These are phyloP conservation scores for Pyrus hybrid DNA, from an alignment of 331 rosid genomes.

Conservation along the genomic window DNA sequence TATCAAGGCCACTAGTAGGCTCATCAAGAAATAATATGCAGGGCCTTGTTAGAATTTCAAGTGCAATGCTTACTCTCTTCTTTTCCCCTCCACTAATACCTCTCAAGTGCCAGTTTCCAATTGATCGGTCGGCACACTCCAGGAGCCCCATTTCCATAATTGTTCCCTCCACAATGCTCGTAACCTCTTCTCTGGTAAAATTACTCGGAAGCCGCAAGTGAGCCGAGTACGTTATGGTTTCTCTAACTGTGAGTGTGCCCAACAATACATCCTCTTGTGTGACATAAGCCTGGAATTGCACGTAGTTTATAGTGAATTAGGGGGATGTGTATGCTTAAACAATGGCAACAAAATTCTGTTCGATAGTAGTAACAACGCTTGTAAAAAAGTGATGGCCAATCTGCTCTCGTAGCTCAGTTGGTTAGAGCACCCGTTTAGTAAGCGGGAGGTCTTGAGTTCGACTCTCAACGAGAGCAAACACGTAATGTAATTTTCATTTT, in stretches of 20 bases:
- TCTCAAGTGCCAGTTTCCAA: constrained; percentile 93
- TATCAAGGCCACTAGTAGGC: constrained; percentile 97
- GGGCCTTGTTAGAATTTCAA: constrained; percentile 88
- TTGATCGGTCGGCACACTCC: constrained; percentile 71
- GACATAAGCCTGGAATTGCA: constrained; percentile 32
- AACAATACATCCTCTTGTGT: constrained; percentile 90
- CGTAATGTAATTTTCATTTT: neutral
- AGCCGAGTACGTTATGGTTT: constrained; percentile 80
- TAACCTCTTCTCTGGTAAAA: constrained; percentile 53
- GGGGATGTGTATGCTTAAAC: neutral
- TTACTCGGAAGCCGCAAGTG: constrained; percentile 63
- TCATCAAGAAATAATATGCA: constrained; percentile 85
- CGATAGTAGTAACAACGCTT: neutral
- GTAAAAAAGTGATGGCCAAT: neutral
- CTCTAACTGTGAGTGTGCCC: constrained; percentile 83
- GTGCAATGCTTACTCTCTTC: constrained; percentile 88
- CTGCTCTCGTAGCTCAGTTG: constrained; percentile 39
- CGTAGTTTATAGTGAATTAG: neutral
- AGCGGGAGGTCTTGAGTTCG: too few species aligned
- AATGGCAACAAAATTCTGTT: neutral
- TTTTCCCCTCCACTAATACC: constrained; percentile 98
- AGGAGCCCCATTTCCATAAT: constrained; percentile 91
- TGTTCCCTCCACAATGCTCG: constrained; percentile 57
- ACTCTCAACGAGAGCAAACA: neutral
- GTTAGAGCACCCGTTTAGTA: constrained; percentile 76